phyloP scores from a whole-genome alignment of 129 eudicot species.

The Chrysanthemum lavandulifolium region DNA sequence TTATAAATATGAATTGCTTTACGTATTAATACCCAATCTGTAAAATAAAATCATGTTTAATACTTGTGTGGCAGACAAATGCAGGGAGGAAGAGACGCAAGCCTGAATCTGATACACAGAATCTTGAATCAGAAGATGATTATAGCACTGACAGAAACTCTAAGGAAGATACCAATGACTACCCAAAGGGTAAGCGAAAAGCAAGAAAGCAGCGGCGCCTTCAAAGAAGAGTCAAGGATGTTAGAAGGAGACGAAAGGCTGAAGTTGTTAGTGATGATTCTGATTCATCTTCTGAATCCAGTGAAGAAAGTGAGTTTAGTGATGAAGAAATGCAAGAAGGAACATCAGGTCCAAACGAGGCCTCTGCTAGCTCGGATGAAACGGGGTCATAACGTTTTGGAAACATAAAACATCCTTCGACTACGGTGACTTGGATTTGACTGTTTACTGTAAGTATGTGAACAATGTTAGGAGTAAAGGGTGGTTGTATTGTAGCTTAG shows the following conservation, averaged over 20 bases:
- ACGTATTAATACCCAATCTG: not conserved
- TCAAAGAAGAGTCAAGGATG: conserved; percentile 57
- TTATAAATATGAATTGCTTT: not conserved
- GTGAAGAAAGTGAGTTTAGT: conserved; percentile 58
- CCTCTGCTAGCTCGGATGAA: conserved; percentile 71
- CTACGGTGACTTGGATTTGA: too few relatives aligned
- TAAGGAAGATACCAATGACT: conserved; percentile 53
- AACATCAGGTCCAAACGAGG: conserved; percentile 47
- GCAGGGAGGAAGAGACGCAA: conserved; percentile 80
- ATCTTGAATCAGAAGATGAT: conserved; percentile 69
- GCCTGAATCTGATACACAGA: conserved; percentile 50
- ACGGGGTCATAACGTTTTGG: conserved; percentile 16
- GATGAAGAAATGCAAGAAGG: conserved; percentile 50
- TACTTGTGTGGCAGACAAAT: conserved; percentile 50
- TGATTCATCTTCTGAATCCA: conserved; percentile 44
- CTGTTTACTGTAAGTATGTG: too few relatives aligned
- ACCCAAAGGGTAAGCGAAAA: conserved; percentile 72
- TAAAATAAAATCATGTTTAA: not conserved
- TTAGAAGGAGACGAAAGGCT: conserved; percentile 59
- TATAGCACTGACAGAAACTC: conserved; percentile 37
- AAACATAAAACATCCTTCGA: not conserved
- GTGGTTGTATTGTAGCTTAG: conserved; percentile 29
- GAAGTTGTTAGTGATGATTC: conserved; percentile 58
- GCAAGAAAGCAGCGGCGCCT: conserved; percentile 68
- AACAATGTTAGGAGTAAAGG: conserved; percentile 15